Percentiles rank a stretch among this genome's conserved stretches.
These are phyloP conservation scores for Clohesyomyces aquaticus DNA, from an alignment of 495 filamentous ascomycete genomes.

Conservation along the genomic window DNA sequence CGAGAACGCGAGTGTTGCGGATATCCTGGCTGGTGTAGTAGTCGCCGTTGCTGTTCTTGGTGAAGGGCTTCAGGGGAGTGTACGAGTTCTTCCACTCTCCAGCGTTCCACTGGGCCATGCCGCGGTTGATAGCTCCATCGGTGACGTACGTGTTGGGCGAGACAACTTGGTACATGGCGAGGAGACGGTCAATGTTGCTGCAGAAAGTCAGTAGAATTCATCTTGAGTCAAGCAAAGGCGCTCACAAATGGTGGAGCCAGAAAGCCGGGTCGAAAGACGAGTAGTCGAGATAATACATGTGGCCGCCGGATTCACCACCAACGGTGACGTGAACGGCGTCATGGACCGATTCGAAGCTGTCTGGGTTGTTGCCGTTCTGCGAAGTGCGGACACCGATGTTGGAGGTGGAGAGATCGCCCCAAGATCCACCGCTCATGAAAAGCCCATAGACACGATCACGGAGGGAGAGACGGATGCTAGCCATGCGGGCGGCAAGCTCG, in stretches of 20 bases:
- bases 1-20: slow-evolving; percentile 24
- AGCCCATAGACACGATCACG: slow-evolving; percentile 38
- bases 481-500: slow-evolving; percentile 21
- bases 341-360: slow-evolving; percentile 40
- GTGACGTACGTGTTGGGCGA: slow-evolving; percentile 35
- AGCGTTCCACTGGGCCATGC: slow-evolving; percentile 30
- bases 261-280: slow-evolving; percentile 40
- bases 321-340: slow-evolving; percentile 36
- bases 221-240: background rate
- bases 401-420: slow-evolving; percentile 26
- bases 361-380: slow-evolving; percentile 22
- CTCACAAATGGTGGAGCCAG: slow-evolving; percentile 38
- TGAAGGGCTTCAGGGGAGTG: slow-evolving; percentile 36
- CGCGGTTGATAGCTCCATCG: slow-evolving; percentile 26
- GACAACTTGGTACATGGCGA: slow-evolving; percentile 38
- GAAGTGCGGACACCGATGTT: slow-evolving; percentile 26
- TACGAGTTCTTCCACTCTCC: slow-evolving; percentile 34
- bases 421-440: slow-evolving; percentile 26
- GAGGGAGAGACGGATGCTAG: slow-evolving; percentile 23
- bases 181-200: slow-evolving; percentile 38
- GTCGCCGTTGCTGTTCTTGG: slow-evolving; percentile 36
- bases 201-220: background rate
- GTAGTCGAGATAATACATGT: slow-evolving; percentile 39
- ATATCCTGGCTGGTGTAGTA: slow-evolving; percentile 34
- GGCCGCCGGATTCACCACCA: slow-evolving; percentile 35